Conservation (phyloP, 495 filamentous ascomycete genomes). For the Penicillium taxi region DNA sequence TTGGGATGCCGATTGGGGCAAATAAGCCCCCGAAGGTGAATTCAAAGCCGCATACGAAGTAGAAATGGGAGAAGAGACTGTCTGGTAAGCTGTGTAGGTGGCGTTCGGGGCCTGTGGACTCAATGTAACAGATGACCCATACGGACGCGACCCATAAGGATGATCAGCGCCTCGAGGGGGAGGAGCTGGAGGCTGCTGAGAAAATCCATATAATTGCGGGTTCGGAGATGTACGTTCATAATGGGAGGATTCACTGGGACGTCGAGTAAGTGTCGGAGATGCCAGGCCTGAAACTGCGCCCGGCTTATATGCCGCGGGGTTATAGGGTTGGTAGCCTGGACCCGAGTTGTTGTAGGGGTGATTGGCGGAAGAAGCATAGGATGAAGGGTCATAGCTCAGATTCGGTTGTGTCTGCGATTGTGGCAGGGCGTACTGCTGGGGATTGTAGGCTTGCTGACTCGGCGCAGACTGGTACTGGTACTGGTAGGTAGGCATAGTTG, state of each 20-base stretch:
- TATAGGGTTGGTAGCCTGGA: conserved; percentile 55
- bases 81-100: conserved; percentile 15
- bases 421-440: conserved; percentile 65
- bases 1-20: conserved; percentile 17
- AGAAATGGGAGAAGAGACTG: conserved; percentile 16
- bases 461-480: conserved; percentile 49
- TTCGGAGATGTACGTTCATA: conserved; percentile 30
- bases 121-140: conserved; percentile 11
- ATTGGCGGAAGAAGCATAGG: conserved; percentile 37
- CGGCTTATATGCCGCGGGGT: conserved; percentile 59
- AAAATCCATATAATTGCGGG: conserved; percentile 26
- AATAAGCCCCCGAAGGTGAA: conserved; percentile 14
- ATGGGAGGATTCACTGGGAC: conserved; percentile 24
- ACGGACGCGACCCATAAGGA: conserved; percentile 35
- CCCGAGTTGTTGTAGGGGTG: conserved; percentile 19
- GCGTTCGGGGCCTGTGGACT: conserved; percentile 7
- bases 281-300: conserved; percentile 17
- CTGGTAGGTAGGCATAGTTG: conserved; percentile 49
- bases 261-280: conserved; percentile 24
- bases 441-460: conserved; percentile 64
- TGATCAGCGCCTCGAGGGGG: conserved; percentile 44
- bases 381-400: conserved; percentile 31
- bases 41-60: conserved; percentile 20
- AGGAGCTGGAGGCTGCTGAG: conserved; percentile 29
- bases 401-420: conserved; percentile 46